These are phyloP conservation scores for Phlegmacium glaucopus DNA, from an alignment of 768 basidiomycete genomes.

Conservation along the genomic window DNA sequence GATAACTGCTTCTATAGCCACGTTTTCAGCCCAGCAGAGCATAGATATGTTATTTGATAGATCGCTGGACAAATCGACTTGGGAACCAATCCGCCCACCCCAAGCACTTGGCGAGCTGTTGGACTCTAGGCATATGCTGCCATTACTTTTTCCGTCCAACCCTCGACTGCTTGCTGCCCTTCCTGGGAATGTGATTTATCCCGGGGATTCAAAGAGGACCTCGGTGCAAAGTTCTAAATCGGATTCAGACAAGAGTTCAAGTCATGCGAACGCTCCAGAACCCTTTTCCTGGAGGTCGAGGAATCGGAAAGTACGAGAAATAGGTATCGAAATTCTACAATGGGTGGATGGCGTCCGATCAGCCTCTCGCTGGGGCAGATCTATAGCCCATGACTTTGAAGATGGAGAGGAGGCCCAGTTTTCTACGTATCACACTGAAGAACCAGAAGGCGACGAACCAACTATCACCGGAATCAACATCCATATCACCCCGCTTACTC, in stretches of 20 bases:
- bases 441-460: conserved; percentile 31
- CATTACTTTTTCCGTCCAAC: conserved; percentile 79
- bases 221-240: conserved; percentile 17
- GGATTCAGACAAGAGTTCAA: conserved; percentile 22
- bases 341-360: conserved; percentile 69
- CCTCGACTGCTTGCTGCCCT: conserved; percentile 72
- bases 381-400: conserved; percentile 33
- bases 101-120: conserved; percentile 87
- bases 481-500: conserved; percentile 60
- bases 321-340: conserved; percentile 55
- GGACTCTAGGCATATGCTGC: conserved; percentile 92
- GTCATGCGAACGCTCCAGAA: conserved; percentile 34
- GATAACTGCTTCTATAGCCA: conserved; percentile 32
- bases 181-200: conserved; percentile 43
- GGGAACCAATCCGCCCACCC: conserved; percentile 76
- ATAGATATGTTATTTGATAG: conserved; percentile 85
- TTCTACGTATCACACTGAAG: conserved; percentile 20
- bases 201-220: conserved; percentile 25
- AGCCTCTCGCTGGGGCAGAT: conserved; percentile 57
- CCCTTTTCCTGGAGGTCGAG: conserved; percentile 58
- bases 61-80: conserved; percentile 56
- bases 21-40: conserved; percentile 41
- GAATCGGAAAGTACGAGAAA: conserved; percentile 57
- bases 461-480: conserved; percentile 36
- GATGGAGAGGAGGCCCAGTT: conserved; percentile 36